These are phyloP conservation scores for Aspergillus indologenus DNA, from an alignment of 495 filamentous ascomycete species.

Conservation along the genomic window DNA sequence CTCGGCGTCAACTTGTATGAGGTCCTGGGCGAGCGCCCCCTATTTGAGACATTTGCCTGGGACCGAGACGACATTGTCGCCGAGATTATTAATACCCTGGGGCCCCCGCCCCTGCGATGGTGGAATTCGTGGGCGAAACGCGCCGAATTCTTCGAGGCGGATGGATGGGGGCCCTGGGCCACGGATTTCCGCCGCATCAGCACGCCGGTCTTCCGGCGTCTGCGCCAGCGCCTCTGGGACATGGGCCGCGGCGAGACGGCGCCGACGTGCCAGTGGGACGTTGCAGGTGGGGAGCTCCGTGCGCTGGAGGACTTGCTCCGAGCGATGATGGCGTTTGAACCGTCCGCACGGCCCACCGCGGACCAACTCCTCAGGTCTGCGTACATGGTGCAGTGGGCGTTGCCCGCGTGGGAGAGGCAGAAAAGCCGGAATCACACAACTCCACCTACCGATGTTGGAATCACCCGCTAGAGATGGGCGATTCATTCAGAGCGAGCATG, in stretches of 20 bases:
- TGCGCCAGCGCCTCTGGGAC: constrained; percentile 26
- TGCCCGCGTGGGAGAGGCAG: constrained; percentile 22
- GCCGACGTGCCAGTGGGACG: constrained; percentile 30
- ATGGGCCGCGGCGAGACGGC: constrained; percentile 32
- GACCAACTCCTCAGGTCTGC: constrained; percentile 25
- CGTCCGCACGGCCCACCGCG: constrained; percentile 29
- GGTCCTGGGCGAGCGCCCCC: constrained; percentile 26
- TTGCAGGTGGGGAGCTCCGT: constrained; percentile 26
- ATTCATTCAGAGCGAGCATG: no score
- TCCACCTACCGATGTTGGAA: no score
- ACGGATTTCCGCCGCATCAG: constrained; percentile 23
- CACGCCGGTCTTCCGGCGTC: constrained; percentile 24
- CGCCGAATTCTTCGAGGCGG: constrained; percentile 22
- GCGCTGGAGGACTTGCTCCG: constrained; percentile 32
- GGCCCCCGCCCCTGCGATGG: constrained; percentile 24
- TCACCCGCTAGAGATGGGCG: no score
- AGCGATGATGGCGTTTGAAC: constrained; percentile 36
- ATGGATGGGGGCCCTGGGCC: constrained; percentile 27
- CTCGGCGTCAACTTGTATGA: constrained; percentile 30
- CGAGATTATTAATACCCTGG: constrained; percentile 29
- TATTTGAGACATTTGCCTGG: constrained; percentile 29
- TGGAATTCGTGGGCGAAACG: constrained; percentile 26
- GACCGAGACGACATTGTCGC: constrained; percentile 28
- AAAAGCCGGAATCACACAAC: constrained; percentile 9
- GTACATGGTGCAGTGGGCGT: constrained; percentile 26